Evolutionary conservation across 495 filamentous ascomycete species (phyloP).

Genomic region (Xylaria flabelliformis): DNA sequence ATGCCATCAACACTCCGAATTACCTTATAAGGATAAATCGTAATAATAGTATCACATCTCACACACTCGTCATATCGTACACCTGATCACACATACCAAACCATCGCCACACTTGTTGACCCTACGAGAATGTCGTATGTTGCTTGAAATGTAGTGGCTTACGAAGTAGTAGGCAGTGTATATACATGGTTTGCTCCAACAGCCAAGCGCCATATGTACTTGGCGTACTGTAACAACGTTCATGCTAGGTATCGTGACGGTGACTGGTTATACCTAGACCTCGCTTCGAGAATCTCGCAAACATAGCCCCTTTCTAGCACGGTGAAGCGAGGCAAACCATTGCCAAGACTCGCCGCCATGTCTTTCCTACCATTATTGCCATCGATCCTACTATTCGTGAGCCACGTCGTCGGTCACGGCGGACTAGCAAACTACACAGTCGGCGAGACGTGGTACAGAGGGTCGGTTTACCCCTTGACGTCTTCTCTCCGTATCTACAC

Average conservation of each 20-base stretch:
- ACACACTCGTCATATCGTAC: not conserved
- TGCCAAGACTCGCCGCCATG: constrained; percentile 14
- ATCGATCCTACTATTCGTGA: constrained; percentile 34
- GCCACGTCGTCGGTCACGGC: constrained; percentile 47
- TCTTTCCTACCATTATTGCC: constrained; percentile 31
- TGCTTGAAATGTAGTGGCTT: not conserved
- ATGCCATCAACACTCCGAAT: constrained; percentile 33
- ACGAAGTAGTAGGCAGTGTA: not conserved
- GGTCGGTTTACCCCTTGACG: constrained; percentile 36
- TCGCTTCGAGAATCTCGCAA: constrained; percentile 12
- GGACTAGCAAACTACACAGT: constrained; percentile 58
- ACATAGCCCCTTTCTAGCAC: not conserved
- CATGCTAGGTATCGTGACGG: not conserved
- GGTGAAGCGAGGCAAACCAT: not conserved
- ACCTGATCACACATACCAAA: not conserved
- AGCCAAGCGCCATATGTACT: not conserved
- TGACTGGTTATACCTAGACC: not conserved
- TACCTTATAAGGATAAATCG: constrained; percentile 31
- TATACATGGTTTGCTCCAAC: constrained; percentile 15
- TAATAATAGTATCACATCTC: constrained; percentile 2
- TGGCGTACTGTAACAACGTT: not conserved
- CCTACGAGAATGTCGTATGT: not conserved
- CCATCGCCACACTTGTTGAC: not conserved
- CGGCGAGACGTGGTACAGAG: constrained; percentile 55
- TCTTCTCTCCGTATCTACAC: too few species aligned